A percentile compares a stretch with the other conserved stretches of the same genome.
These are phyloP conservation scores for Cardiospermum halicacabum DNA, from an alignment of 345 rosid species.

Conservation along the genomic window DNA sequence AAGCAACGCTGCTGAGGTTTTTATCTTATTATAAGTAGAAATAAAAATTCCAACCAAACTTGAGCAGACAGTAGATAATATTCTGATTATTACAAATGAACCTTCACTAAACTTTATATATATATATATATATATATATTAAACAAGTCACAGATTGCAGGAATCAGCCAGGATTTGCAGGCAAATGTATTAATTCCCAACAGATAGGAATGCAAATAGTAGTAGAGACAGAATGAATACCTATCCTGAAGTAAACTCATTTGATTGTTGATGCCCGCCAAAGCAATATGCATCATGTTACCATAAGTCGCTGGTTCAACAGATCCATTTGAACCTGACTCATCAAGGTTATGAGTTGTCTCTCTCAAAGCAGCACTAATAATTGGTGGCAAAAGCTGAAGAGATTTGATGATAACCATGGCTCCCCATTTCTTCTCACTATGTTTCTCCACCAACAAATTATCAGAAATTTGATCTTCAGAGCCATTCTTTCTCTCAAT, in stretches of 20 bases:
- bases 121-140: too few relatives aligned
- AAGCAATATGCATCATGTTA: constrained; percentile 95
- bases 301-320: constrained; percentile 48
- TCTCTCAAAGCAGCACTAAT: constrained; percentile 74
- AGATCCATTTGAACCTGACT: constrained; percentile 34
- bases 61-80: not conserved
- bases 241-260: constrained; percentile 99
- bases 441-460: constrained; percentile 59
- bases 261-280: constrained; percentile 95
- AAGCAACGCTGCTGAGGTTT: not conserved
- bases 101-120: not conserved
- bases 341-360: constrained; percentile 56
- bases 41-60: not conserved
- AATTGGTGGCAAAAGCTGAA: constrained; percentile 74
- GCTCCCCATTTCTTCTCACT: constrained; percentile 91
- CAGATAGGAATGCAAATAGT: constrained; percentile 7
- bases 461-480: constrained; percentile 51
- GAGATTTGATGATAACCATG: constrained; percentile 94
- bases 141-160: not conserved
- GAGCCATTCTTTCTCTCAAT: constrained; percentile 54
- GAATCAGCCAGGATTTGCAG: not conserved
- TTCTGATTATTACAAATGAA: not conserved
- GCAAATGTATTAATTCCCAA: not conserved
- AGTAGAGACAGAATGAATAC: constrained; percentile 32
- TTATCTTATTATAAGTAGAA: not conserved